These are phyloP conservation scores for Lentinula sp. DNA, from an alignment of 768 basidiomycete genomes.

Conservation along the genomic window DNA sequence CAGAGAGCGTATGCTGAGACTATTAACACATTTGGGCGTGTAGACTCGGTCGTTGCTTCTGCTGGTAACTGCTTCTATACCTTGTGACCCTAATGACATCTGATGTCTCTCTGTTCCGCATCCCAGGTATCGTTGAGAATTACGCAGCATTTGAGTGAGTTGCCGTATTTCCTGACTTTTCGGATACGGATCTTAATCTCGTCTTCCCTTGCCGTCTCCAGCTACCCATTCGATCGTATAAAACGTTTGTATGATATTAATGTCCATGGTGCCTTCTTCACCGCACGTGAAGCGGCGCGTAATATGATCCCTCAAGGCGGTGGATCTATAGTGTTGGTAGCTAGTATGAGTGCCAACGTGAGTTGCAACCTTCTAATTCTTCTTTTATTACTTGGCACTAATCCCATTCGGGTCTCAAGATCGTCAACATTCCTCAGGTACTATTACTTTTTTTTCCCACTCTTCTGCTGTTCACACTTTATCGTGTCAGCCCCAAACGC, in stretches of 20 bases:
- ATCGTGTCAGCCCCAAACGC: conserved; percentile 67
- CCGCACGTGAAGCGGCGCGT: conserved; percentile 92
- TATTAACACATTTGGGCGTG: conserved; percentile 56
- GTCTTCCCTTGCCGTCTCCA: conserved; percentile 17
- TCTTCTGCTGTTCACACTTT: background rate
- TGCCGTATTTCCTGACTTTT: background rate
- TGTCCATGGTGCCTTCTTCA: conserved; percentile 90
- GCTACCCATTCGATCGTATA: conserved; percentile 83
- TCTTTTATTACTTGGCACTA: conserved; percentile 7
- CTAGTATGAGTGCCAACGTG: conserved; percentile 89
- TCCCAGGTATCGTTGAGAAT: conserved; percentile 79
- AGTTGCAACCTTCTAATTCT: conserved; percentile 18
- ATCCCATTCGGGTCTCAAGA: conserved; percentile 32
- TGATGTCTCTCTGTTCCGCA: conserved; percentile 2
- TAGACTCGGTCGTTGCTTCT: conserved; percentile 84
- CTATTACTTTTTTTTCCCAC: background rate
- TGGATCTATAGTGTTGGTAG: conserved; percentile 81
- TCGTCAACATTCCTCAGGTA: conserved; percentile 87
- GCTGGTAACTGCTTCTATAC: conserved; percentile 53
- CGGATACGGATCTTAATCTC: background rate
- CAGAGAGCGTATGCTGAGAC: conserved; percentile 64
- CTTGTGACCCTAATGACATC: background rate
- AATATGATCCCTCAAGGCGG: conserved; percentile 80
- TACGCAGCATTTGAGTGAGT: conserved; percentile 79
- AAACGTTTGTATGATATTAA: conserved; percentile 87